Base-by-base conservation (phyloP, 1,139 yeast genomes). In the Kodamaea fungicola region DNA sequence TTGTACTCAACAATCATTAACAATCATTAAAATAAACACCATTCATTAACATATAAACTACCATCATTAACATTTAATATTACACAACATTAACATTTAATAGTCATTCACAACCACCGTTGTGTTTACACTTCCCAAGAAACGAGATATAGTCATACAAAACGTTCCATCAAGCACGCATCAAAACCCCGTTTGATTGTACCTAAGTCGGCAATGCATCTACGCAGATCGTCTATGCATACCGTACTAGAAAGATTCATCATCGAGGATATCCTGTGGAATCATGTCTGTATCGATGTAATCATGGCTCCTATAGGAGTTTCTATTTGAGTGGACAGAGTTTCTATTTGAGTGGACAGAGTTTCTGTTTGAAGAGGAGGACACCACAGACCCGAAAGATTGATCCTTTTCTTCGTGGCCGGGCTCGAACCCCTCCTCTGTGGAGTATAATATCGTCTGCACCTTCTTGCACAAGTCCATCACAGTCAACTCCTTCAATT, bases 361-460 rank as follows among this genome's bases (percentile, higher is more conserved):
- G 10, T 23, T 23, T 8, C 26, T 8, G 26, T 23, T 23, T 23
- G 26, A 23, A 8, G 26, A n/a, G 9, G 9, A 3, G 9, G 26
- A 23, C 3, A 8, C 8, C 8, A 27, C 8, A 3, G 9, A 8
- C 4, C 12, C 8, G 9, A n/a, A 12, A 3, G 29, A 27, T 27
- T 31, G 30, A n/a, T 22, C 55, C 31, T 46, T 21, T n/a, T 28
- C 28, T 22, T 58, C 63, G 30, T 62, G 67, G 10, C 74, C 76
- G 10, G 67, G 61, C 44, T 73, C 74, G 48, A 80, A 80, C 1
- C 95, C 92, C 46, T 85, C 95, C 44, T 84, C 90, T 0, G 95
- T 84, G 6, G 84, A 76, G 53, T 88, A 89, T 46, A 89, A 62
- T 13, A 87, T 85, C 25, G 78, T 78, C 56, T 85, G 92, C 28